These are phyloP conservation scores for Acanthamoeba sp. DNA, from an alignment of 208 protist genomes.

Conservation along the genomic window DNA sequence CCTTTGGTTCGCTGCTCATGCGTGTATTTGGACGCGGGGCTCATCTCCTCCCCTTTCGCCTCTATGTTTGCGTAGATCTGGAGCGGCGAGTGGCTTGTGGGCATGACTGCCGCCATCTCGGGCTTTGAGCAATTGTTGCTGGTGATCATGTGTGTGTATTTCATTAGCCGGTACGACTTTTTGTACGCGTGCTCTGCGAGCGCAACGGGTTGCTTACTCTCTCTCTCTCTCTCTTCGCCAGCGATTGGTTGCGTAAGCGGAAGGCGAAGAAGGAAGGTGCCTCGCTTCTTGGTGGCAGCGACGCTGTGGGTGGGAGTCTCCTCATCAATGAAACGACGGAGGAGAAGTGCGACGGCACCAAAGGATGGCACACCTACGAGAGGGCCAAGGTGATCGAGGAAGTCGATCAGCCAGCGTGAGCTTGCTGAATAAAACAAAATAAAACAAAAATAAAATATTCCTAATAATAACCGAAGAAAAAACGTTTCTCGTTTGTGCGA, in stretches of 20 bases:
- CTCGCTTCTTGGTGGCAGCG: not conserved
- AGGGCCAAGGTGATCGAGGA: slow-evolving; percentile 27
- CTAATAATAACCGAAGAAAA: too few species aligned
- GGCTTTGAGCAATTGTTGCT: slow-evolving; percentile 37
- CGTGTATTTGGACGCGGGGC: too few species aligned
- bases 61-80: not conserved
- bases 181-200: too few species aligned
- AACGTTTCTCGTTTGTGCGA: too few species aligned
- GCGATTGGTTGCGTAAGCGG: not conserved
- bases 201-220: too few species aligned
- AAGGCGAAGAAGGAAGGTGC: not conserved
- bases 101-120: slow-evolving; percentile 52
- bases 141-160: slow-evolving; percentile 43
- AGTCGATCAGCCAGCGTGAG: not conserved
- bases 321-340: not conserved
- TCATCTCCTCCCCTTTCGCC: too few species aligned
- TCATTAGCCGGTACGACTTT: not conserved
- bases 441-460: not conserved
- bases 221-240: too few species aligned
- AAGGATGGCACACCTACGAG: not conserved
- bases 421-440: not conserved
- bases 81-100: slow-evolving; percentile 28
- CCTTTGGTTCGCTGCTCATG: too few species aligned
- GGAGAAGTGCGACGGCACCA: not conserved
- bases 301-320: not conserved